Percentiles rank a stretch among this genome's conserved stretches.
phyloP scores from a whole-genome alignment of 2,329 filamentous ascomycete genomes.

The Paraphaeosphaeria sporulosa region DNA sequence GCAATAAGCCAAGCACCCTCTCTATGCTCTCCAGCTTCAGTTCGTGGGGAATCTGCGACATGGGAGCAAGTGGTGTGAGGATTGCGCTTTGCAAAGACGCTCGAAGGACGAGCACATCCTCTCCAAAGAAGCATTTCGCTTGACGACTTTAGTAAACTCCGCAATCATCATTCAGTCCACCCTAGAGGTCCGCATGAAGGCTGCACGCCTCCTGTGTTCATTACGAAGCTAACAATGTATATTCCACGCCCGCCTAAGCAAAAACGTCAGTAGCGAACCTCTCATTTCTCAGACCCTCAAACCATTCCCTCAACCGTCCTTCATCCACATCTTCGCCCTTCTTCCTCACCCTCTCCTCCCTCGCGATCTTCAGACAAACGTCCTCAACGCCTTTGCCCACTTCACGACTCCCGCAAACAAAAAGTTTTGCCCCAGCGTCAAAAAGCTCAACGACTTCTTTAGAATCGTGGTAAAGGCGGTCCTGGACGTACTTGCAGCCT shows the following conservation, averaged over 20 bases:
- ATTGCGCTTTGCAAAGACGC: neutral
- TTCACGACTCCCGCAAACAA: constrained; percentile 67
- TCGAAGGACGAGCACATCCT: neutral
- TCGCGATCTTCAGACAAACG: constrained; percentile 52
- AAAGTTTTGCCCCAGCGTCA: constrained; percentile 63
- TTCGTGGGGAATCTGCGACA: neutral
- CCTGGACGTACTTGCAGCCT: constrained; percentile 63
- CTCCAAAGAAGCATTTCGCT: neutral
- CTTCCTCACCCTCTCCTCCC: constrained; percentile 50
- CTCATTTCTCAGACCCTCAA: constrained; percentile 54
- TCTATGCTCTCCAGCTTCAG: neutral
- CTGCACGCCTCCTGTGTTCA: neutral
- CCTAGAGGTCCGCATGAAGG: neutral
- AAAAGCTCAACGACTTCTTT: constrained; percentile 57
- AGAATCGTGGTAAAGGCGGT: constrained; percentile 58
- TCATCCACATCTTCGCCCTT: constrained; percentile 47
- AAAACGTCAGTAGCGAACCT: constrained; percentile 59
- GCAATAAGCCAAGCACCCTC: neutral
- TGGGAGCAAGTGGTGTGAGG: neutral
- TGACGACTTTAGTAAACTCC: neutral
- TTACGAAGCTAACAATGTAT: neutral
- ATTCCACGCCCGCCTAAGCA: constrained; percentile 22
- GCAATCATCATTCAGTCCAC: neutral
- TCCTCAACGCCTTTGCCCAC: constrained; percentile 57
- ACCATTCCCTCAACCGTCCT: constrained; percentile 55